Conservation (phyloP, 73 alveolate genomes). For the Tetrahymena elliotti region DNA sequence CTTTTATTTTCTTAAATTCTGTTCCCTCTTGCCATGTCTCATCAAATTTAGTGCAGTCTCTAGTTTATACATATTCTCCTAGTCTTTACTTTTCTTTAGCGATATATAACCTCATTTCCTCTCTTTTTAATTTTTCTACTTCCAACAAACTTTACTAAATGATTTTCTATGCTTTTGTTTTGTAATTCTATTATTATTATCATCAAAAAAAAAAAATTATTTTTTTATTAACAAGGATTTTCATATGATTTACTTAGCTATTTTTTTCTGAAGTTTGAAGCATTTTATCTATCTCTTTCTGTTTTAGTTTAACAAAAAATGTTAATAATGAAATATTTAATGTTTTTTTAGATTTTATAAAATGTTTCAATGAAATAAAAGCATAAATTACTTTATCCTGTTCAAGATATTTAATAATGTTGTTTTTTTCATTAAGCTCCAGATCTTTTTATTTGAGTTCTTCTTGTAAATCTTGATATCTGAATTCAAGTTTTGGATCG, state of each 20-base stretch:
- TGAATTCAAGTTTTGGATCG: not conserved
- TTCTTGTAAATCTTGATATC: not conserved
- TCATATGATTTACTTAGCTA: not conserved
- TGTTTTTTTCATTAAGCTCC: not conserved
- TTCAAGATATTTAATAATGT: not conserved
- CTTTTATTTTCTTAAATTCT: conserved; percentile 63
- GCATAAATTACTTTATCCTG: not conserved
- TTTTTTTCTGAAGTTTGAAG: not conserved
- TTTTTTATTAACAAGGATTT: too few species aligned
- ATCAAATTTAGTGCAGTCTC: conserved; percentile 50
- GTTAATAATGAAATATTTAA: too few species aligned
- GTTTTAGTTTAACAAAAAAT: too few species aligned
- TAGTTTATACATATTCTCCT: conserved; percentile 50
- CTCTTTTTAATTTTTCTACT: conserved; percentile 65
- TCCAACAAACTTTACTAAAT: not conserved
- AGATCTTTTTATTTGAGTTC: not conserved
- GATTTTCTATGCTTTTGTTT: not conserved
- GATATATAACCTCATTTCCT: conserved; percentile 59
- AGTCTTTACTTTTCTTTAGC: conserved; percentile 64
- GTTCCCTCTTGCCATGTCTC: conserved; percentile 96
- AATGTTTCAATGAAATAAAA: too few species aligned
- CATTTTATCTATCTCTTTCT: not conserved
- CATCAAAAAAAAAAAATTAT: too few species aligned
- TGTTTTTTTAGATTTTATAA: too few species aligned
- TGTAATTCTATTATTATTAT: not conserved